phyloP scores from a whole-genome alignment of 176 grass and related monocot species.

The Puccinellia tenuiflora region DNA sequence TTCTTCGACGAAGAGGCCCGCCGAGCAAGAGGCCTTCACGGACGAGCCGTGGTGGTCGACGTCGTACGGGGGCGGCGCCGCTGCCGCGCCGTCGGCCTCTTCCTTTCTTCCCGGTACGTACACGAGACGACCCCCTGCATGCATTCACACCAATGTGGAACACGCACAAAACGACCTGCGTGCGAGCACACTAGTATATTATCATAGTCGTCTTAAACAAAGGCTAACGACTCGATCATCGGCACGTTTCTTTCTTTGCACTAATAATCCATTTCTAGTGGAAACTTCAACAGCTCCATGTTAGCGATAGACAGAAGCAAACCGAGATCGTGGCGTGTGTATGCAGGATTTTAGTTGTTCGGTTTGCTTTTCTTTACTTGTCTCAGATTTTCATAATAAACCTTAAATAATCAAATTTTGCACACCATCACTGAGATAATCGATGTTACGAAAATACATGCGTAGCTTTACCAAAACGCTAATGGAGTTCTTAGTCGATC shows the following conservation, averaged over 20 bases:
- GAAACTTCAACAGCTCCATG: background rate
- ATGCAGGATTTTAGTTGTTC: background rate
- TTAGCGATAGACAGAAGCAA: background rate
- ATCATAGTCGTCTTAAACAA: background rate
- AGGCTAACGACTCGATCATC: background rate
- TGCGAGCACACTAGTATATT: background rate
- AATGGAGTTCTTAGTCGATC: too few species aligned
- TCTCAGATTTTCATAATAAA: too few species aligned
- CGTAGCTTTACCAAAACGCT: too few species aligned
- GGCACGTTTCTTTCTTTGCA: background rate
- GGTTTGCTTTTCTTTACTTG: too few species aligned
- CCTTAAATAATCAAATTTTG: too few species aligned
- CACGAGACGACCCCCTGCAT: background rate
- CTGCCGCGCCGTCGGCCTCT: background rate
- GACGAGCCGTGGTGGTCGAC: conserved; percentile 19
- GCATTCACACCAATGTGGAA: background rate
- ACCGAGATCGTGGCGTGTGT: background rate
- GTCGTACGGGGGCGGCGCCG: background rate
- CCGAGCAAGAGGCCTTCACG: background rate
- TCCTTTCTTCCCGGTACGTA: conserved; percentile 14
- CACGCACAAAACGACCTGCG: background rate
- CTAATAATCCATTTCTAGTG: background rate
- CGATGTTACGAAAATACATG: too few species aligned
- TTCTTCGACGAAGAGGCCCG: conserved; percentile 6
- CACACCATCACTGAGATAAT: too few species aligned